A percentile compares a stretch with the other conserved stretches of the same genome.
Conservation (phyloP, 345 rosid genomes). For the Balakata baccata region DNA sequence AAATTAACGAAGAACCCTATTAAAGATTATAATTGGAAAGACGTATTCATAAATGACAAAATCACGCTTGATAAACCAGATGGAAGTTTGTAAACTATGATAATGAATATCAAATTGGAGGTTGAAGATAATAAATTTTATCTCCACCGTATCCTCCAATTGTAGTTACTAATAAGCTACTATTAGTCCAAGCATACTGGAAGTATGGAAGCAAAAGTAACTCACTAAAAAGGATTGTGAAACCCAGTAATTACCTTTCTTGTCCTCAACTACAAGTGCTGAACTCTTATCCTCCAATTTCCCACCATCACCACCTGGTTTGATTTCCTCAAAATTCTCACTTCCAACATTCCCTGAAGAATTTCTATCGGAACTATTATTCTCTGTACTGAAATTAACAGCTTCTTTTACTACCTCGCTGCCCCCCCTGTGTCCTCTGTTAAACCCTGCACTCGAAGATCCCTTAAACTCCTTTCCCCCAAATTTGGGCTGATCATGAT, state of each 20-base stretch:
- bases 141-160: background rate
- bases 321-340: constrained; percentile 34
- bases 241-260: constrained; percentile 49
- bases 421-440: constrained; percentile 37
- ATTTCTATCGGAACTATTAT: constrained; percentile 30
- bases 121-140: background rate
- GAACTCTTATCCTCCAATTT: constrained; percentile 40
- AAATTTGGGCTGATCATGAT: constrained; percentile 47
- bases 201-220: background rate
- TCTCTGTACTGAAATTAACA: constrained; percentile 35
- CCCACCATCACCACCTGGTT: constrained; percentile 26
- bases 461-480: constrained; percentile 60
- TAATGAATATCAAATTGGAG: background rate
- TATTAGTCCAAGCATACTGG: background rate
- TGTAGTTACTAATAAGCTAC: background rate
- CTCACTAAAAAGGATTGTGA: background rate
- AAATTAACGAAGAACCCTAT: no score
- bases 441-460: constrained; percentile 42
- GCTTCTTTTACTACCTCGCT: constrained; percentile 40
- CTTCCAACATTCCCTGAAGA: constrained; percentile 28
- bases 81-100: background rate
- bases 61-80: background rate
- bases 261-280: constrained; percentile 34
- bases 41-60: constrained; percentile 10
- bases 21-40: background rate